Evolutionary conservation across 2,329 filamentous ascomycete genomes (phyloP), one percentile per base, ranked within the genome.

Genomic region (Alternaria metachromatica): DNA sequence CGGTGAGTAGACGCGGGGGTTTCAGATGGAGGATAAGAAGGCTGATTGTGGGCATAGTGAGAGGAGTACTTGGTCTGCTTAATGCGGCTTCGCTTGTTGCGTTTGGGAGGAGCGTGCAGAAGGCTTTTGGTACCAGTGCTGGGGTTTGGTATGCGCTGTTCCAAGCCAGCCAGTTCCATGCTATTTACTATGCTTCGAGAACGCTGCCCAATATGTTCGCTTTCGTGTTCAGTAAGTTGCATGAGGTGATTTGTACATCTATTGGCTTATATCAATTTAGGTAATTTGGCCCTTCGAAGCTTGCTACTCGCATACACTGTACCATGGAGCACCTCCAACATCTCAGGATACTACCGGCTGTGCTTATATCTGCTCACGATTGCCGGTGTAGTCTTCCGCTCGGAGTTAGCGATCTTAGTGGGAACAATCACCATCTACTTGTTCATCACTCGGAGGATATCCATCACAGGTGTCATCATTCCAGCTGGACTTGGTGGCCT

Each of bases 131-230:
- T 13, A 82, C 80, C 26, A 84, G 84, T 5, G 87, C 90, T 4
- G 91, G 88, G 5, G 85, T 89, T 59, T 98, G 95, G 94, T 99
- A 92, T 82, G 81, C 91, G 5, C 65, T 92, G 43, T 85, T 98
- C 58, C 91, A 94, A 75, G 87, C 88, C 1, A 90, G 89, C 79
- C 95, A 98, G 80, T 99, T 99, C 76, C 96, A 99, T 81, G 83
- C 97, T 65, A 86, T 96, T 65, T 99, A 93, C 81, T 99, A 99
- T 83, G 91, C 94, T 13, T 96, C 94, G 15, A 87, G 96, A 64
- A 96, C 94, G 3, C 82, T 99, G 68, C 96, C 96, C 2, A 99
- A 99, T 78, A 97, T 96, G 91, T 97, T 97, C 81, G 94, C 96
- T 20, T 96, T 98, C 82, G 88, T 89, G 10, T 82, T 97, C 62